Evolutionary conservation across 352 stramenopile genomes (phyloP).

Genomic region (Globisporangium perplexum): DNA sequence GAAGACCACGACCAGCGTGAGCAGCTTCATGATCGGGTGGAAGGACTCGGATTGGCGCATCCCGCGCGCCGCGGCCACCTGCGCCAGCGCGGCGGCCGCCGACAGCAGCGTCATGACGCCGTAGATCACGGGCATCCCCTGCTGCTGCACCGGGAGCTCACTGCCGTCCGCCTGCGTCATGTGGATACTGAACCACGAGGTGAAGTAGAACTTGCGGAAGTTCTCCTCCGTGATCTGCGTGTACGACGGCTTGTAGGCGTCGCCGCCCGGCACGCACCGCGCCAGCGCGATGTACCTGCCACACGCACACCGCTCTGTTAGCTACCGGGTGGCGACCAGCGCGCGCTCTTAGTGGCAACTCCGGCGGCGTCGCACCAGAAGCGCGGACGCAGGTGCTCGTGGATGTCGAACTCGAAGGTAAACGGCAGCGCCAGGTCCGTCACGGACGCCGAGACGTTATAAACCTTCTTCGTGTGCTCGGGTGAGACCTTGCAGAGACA

Average conservation of each 20-base stretch:
- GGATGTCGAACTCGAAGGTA: constrained; percentile 53
- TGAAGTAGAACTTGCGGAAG: constrained; percentile 77
- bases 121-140: constrained; percentile 54
- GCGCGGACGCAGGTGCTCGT: constrained; percentile 55
- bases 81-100: constrained; percentile 20
- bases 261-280: constrained; percentile 59
- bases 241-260: constrained; percentile 55
- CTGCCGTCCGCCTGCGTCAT: constrained; percentile 60
- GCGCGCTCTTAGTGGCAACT: not conserved
- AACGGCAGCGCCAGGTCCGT: constrained; percentile 44
- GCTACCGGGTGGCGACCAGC: not conserved
- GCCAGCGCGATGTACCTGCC: constrained; percentile 57
- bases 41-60: constrained; percentile 64
- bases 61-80: constrained; percentile 36
- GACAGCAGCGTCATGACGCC: constrained; percentile 40
- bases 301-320: not conserved
- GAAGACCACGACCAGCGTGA: constrained; percentile 59
- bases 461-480: constrained; percentile 59
- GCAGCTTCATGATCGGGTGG: constrained; percentile 70
- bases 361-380: constrained; percentile 36
- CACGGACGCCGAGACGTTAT: constrained; percentile 45
- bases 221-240: constrained; percentile 60
- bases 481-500: constrained; percentile 72
- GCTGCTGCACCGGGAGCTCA: constrained; percentile 63
- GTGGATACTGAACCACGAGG: constrained; percentile 73